Base-by-base conservation (phyloP, 2,329 filamentous ascomycete genomes). In the Cladobotryum mycophilum region DNA sequence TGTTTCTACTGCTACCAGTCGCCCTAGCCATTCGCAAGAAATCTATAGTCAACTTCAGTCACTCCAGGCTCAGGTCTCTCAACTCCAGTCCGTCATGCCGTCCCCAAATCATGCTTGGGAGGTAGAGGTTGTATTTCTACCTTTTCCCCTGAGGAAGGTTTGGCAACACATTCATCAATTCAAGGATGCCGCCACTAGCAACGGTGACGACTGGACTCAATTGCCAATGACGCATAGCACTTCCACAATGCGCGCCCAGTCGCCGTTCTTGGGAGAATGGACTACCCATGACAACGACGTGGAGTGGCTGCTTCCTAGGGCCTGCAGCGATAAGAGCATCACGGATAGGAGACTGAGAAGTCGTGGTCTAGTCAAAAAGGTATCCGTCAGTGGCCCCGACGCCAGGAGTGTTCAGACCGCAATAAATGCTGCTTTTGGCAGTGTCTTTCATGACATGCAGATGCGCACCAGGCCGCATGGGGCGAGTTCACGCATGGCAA, bases 71-170 rank as follows among this genome's bases (percentile, higher is more conserved):
- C 75, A 78, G 54, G 67, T 82, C 45, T 66, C 71, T 30, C 72
- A 79, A 41, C 71, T 88, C 9, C 83, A 86, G 63, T 75, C 76
- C 5, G 70, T 78, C 9, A 66, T 82, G 30, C 86, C 87, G n/a
- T 82, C 85, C 0, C 72, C 73, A 25, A 67, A 69, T 40, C 74
- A 79, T 38, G 85, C 86, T 0, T 90, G 86, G 85, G 80, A 86
- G 56, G 71, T 92, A 2, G 86, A 91, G 61, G 84, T 91, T 4
- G 81, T 91, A 1, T 81, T 90, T 51, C 65, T 91, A 7, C 88
- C 88, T 1, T 92, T 88, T 64, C 74, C 76, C 1, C 67, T 82
- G 6, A 79, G 75, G 57, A 75, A 72, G 18, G 59, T 83, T 5
- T 83, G 80, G 80, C 70, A 78, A 52, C 69, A 71, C 41, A 64